These are phyloP conservation scores for Hippophae tibetana DNA, from an alignment of 306 rosid genomes.

Conservation along the genomic window DNA sequence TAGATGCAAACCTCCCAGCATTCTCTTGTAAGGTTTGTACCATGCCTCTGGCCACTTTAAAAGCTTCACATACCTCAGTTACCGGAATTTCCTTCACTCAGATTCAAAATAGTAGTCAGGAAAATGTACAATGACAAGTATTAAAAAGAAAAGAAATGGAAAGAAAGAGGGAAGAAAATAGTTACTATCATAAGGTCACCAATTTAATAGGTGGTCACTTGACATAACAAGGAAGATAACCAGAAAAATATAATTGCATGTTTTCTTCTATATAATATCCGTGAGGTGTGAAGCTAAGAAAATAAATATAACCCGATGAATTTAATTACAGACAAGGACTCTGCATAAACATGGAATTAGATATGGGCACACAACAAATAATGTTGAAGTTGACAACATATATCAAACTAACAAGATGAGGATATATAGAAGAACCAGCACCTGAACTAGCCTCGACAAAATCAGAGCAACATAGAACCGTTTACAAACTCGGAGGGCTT, in stretches of 20 bases:
- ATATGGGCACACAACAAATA: not conserved
- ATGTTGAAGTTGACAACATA: not conserved
- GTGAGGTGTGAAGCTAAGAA: not conserved
- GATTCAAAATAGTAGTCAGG: slow-evolving; percentile 4
- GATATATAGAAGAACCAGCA: slow-evolving; percentile 22
- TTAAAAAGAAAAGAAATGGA: slow-evolving; percentile 10
- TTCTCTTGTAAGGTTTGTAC: slow-evolving; percentile 94
- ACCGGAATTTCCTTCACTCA: slow-evolving; percentile 76
- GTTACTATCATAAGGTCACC: not conserved
- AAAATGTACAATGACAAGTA: slow-evolving; percentile 11
- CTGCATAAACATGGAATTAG: not conserved
- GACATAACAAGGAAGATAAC: not conserved
- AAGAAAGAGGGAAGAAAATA: not conserved
- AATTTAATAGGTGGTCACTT: slow-evolving; percentile 1
- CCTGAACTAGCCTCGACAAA: slow-evolving; percentile 91
- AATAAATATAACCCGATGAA: not conserved
- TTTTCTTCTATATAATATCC: not conserved
- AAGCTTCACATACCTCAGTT: slow-evolving; percentile 78
- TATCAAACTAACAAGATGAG: slow-evolving; percentile 10
- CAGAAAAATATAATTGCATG: slow-evolving; percentile 1
- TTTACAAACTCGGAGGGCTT: slow-evolving; percentile 74
- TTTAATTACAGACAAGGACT: not conserved
- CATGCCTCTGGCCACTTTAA: slow-evolving; percentile 94
- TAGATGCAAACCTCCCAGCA: slow-evolving; percentile 97
- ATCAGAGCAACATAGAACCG: slow-evolving; percentile 92